Base-by-base conservation (phyloP, 1,284 basidiomycete species). In the Rhizopogon parksii region DNA sequence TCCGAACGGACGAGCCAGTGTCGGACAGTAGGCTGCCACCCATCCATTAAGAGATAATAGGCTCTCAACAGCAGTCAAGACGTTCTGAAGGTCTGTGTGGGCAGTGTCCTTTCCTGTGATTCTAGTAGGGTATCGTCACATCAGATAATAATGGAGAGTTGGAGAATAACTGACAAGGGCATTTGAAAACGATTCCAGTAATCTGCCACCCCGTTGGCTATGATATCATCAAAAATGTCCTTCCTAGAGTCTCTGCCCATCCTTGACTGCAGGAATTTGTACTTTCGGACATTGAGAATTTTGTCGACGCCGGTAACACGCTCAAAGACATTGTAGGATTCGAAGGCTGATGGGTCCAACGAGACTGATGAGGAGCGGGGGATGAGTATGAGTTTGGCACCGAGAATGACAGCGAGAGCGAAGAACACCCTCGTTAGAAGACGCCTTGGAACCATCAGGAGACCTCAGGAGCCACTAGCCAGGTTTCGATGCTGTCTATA, bases 21-120 rank as follows among this genome's bases (percentile, higher is more conserved):
- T 93, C 6, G 92, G 91, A 68, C 93, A 97, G 35, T 91, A 83
- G 7, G 91, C 91, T n/a, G 92, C 91, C n/a, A 95, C 94, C 94
- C 94, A 97, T n/a, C 94, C 94, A 63, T 96, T 95, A 53, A 96
- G 80, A 17, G 88, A 86, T 19, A 96, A 76, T 1, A 97, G 76
- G 58, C 92, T 90, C 67, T 96, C 94, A 47, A 97, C 89, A 5
- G 93, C 84, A 42, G 77, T 81, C 49, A 91, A 75, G 43, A 96
- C 88, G 52, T 86, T 85, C 66, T 96, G 92, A 15, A 88, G 83
- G 67, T 96, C 94, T 68, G 86, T 82, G 56, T 91, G 86, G 0
- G 87, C 77, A 0, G 92, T 95, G 53, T 93, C 91, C 59, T 78
- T 79, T 56, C 81, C 82, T 2, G 78, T 75, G 53, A 95, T 93